Conservation (phyloP, 1,139 yeast species). For the Debaryomyces coudertii region DNA sequence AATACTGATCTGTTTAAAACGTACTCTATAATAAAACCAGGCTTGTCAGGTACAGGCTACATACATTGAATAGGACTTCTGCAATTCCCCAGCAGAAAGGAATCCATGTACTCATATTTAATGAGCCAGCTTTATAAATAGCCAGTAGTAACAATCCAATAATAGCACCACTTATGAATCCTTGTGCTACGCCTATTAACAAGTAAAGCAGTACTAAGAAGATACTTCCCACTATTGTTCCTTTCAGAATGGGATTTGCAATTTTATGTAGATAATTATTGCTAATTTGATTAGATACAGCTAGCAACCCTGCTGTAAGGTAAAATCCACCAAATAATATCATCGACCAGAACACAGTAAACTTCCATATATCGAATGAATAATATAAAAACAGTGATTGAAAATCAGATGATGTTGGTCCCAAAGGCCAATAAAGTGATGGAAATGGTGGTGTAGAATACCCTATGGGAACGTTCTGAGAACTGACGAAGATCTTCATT, state of each 20-base stretch:
- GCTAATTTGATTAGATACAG: conserved; percentile 45
- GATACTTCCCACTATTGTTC: conserved; percentile 23
- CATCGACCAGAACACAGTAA: conserved; percentile 81
- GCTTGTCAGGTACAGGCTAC: conserved; percentile 60
- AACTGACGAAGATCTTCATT: conserved; percentile 45
- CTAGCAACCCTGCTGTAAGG: conserved; percentile 64
- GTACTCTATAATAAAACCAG: conserved; percentile 33
- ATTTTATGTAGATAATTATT: conserved; percentile 26
- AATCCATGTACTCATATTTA: conserved; percentile 92
- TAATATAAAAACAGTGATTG: conserved; percentile 65
- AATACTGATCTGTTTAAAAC: background rate
- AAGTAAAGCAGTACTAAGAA: conserved; percentile 50
- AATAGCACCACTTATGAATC: conserved; percentile 70
- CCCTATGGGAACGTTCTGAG: conserved; percentile 69
- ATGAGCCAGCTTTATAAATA: conserved; percentile 73
- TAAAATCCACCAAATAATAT: conserved; percentile 69
- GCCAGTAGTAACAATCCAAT: conserved; percentile 67
- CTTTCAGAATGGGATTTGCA: conserved; percentile 16
- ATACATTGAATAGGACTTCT: conserved; percentile 64
- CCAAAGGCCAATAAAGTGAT: conserved; percentile 73
- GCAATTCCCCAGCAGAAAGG: conserved; percentile 82
- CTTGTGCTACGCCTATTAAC: conserved; percentile 62
- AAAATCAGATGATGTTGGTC: conserved; percentile 44
- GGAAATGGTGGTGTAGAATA: conserved; percentile 82
- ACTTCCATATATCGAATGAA: conserved; percentile 77